phyloP scores from a whole-genome alignment of 306 rosid species.

The Fragaria ananassa region DNA sequence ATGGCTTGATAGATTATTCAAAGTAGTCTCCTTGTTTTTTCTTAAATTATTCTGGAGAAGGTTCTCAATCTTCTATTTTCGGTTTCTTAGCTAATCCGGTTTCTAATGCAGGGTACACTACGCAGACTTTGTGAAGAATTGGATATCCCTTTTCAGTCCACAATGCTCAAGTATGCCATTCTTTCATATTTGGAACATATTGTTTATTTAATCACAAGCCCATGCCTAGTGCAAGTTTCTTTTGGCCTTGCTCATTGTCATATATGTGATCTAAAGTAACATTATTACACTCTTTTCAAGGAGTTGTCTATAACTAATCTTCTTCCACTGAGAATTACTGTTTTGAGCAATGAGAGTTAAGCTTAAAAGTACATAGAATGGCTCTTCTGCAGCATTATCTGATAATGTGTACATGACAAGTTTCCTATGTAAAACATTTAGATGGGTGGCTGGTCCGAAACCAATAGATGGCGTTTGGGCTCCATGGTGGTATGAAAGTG shows the following conservation, averaged over 20 bases:
- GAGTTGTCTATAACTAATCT: not conserved
- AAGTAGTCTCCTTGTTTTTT: not conserved
- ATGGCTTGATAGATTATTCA: not conserved
- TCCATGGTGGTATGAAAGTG: conserved; percentile 73
- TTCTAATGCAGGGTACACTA: conserved; percentile 53
- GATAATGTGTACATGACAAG: conserved; percentile 12
- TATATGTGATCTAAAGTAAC: not conserved
- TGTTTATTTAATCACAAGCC: not conserved
- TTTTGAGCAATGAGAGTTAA: not conserved
- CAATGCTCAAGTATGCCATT: conserved; percentile 64
- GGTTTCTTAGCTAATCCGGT: conserved; percentile 9
- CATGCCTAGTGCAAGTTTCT: not conserved
- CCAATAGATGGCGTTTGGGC: conserved; percentile 79
- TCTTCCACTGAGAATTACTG: not conserved
- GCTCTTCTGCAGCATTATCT: not conserved
- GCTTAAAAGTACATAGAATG: not conserved
- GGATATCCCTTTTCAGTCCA: conserved; percentile 62
- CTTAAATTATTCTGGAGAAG: conserved; percentile 3
- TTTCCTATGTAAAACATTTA: conserved; percentile 34
- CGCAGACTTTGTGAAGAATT: conserved; percentile 68
- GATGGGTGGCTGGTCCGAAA: conserved; percentile 85
- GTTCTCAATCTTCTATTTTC: not conserved
- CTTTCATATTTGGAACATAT: not conserved
- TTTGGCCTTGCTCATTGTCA: not conserved
- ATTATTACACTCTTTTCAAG: not conserved